phyloP scores from a whole-genome alignment of 129 eudicot genomes.

The Artemisia argyi region DNA sequence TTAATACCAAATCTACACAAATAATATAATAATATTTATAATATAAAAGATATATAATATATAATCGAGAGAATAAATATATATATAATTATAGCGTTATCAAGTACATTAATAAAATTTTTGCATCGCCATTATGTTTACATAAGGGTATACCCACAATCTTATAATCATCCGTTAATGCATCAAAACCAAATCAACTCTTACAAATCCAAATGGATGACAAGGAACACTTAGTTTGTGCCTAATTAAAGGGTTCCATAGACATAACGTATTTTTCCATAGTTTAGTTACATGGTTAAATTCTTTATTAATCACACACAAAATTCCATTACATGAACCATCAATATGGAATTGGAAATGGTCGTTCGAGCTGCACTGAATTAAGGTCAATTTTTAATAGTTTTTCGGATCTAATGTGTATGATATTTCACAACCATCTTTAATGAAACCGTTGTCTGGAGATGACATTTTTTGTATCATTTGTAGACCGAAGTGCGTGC shows the following conservation, averaged over 20 bases:
- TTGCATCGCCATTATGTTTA: background rate
- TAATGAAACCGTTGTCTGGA: background rate
- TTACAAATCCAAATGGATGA: background rate
- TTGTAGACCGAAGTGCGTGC: background rate
- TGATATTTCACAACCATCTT: background rate
- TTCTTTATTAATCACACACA: background rate
- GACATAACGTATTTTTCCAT: background rate
- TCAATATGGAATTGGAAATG: background rate
- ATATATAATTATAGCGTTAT: too few species aligned
- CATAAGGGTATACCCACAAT: background rate
- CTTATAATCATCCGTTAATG: background rate
- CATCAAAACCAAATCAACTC: background rate
- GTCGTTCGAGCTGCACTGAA: background rate
- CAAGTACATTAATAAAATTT: background rate
- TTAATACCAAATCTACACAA: too few species aligned
- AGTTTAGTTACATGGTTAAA: too few species aligned
- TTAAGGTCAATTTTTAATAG: background rate
- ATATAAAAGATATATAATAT: too few species aligned
- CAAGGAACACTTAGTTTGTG: background rate
- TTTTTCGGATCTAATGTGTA: background rate
- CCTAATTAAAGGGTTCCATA: conserved; percentile 5
- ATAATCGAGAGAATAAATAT: too few species aligned
- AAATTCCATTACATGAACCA: conserved; percentile 10
- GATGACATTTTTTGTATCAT: background rate
- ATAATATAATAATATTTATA: too few species aligned